Evolutionary conservation across 306 rosid genomes (phyloP), one percentile per base, ranked within the genome.

Genomic region (Cucurbita maxima): DNA sequence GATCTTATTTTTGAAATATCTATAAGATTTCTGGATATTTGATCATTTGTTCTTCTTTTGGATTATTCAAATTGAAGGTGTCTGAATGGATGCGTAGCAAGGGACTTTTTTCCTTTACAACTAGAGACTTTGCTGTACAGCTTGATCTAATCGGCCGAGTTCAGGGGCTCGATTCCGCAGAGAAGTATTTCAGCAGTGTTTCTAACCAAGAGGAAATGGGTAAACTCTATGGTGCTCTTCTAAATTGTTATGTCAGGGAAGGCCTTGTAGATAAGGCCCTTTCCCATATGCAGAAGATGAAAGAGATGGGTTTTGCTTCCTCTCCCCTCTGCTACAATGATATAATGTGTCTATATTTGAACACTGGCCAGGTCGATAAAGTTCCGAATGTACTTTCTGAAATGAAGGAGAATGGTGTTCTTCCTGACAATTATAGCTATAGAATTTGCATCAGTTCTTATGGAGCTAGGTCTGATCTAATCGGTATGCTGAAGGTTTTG

Each of bases 21-120:
- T 19, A 11, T 6, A 18, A 6, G 22, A 64, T 63, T 30, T 64
- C 7, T 64, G 53, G 36, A 43, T 64, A 45, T 15, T 36, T 37
- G 30, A 55, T 55, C 69, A 38, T 44, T 3, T 67, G 34, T 58
- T 71, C 43, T 22, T 72, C 40, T 58, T 19, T 66, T 41, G 18
- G 52, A 11, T 7, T 36, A 7, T 37, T 51, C 53, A 36, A 72
- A 62, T 41, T 68, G 79, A 30, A 89, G 94, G 87, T 88, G 79
- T 90, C 96, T 36, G 91, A 90, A 71, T 88, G 92, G 94, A 78
- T 85, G 88, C 83, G 75, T 64, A 64, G 87, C 84, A 83, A 81
- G 76, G 84, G 79, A 43, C 52, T 79, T 7, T 82, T 76, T 34
- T 52, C 82, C 74, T 59, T 79, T 76, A 79, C 83, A 58, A 40